A percentile compares a stretch with the other conserved stretches of the same genome.
These are phyloP conservation scores for Cornus suecica DNA, from an alignment of 148 eudicot species.

Conservation along the genomic window DNA sequence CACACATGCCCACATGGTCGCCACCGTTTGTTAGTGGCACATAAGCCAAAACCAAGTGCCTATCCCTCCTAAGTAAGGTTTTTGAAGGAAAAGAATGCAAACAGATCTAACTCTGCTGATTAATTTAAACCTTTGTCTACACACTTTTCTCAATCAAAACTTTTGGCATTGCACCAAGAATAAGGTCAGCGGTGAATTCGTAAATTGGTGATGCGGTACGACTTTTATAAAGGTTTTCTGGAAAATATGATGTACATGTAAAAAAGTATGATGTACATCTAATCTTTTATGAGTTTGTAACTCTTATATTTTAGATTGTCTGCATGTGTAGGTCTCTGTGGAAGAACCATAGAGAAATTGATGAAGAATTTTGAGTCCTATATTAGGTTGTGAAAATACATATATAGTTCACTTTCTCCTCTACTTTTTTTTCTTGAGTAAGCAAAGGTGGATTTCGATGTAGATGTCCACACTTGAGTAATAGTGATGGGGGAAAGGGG, in stretches of 20 bases:
- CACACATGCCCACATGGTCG: no score
- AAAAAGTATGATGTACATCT: no score
- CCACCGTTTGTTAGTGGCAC: no score
- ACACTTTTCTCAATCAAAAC: no score
- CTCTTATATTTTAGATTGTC: neutral
- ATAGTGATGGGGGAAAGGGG: no score
- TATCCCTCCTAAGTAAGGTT: no score
- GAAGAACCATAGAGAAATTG: neutral
- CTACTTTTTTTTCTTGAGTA: neutral
- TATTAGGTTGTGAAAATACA: neutral
- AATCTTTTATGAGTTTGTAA: neutral
- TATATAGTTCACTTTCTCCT: neutral
- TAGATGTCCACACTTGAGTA: neutral
- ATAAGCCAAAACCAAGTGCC: no score
- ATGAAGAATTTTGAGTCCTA: neutral
- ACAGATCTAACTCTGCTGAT: no score
- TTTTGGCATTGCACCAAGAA: neutral
- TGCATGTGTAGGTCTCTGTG: neutral
- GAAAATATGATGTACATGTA: no score
- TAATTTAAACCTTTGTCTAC: no score
- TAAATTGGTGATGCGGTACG: neutral
- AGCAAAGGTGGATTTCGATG: neutral
- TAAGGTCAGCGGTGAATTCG: neutral
- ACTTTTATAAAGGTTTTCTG: neutral
- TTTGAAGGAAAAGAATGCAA: no score